Base-by-base conservation (phyloP, 2,329 filamentous ascomycete genomes). In the Clarireedia homoeocarpa region DNA sequence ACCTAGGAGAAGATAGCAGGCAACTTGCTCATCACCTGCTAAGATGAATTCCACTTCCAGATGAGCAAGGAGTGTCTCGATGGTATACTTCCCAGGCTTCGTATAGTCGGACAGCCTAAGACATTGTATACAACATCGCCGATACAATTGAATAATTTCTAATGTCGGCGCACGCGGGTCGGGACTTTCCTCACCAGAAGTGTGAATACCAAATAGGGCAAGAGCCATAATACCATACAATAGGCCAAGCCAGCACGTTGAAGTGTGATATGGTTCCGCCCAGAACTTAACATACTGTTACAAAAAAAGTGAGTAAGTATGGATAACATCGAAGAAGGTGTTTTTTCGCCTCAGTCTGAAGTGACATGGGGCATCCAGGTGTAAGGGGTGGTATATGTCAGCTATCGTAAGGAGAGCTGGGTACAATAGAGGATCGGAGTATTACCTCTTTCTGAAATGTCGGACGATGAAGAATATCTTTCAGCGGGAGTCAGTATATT, bases 401-500 rank as follows among this genome's bases (percentile, higher is more conserved):
- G 30, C 30, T 34, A 3, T 14, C n/a, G 17, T 42, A 14, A 2
- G 39, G 34, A 15, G 34, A 38, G 26, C 42, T 7, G 2, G n/a
- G 39, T 20, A 42, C n/a, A 17, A 20, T 10, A 48, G 5, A 10
- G 20, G 34, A 46, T 40, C 17, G n/a, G 12, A 3, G 17, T 26
- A 4, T 44, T 66, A 75, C 74, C 26, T 71, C 67, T 62, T 70
- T 75, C 15, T 73, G 71, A 54, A 81, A 82, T 0, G 74, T 77
- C 17, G 79, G 79, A 12, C 73, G 72, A 59, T 83, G 81, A 26
- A 82, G 64, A 6, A 79, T 72, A 56, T 79, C 78, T 82, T 58
- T 7, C 7, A 2, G 15, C 42, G 15, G 12, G 3, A 27, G 6
- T 51, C n/a, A 44, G 24, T n/a, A 15, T 44, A 3, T 20, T 15